Evolutionary conservation across 257 asterid species (phyloP).

Genomic region (Ocimum tenuiflorum): DNA sequence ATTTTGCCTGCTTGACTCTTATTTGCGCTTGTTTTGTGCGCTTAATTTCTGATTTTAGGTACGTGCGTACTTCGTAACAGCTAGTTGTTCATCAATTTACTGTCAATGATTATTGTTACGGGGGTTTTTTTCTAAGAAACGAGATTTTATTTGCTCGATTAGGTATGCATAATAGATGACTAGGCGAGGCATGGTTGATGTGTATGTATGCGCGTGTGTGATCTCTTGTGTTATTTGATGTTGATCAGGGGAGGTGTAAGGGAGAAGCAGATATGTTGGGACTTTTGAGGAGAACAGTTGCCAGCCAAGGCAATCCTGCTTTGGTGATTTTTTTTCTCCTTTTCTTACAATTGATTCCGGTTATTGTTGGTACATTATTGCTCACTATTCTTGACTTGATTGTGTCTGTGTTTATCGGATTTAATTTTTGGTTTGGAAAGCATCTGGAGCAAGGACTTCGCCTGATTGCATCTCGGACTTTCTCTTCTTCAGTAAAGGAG

Average conservation of each 20-base stretch:
- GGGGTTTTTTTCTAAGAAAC: conserved; percentile 17
- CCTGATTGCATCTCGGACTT: conserved; percentile 45
- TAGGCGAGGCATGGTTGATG: neutral
- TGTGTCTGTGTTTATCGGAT: neutral
- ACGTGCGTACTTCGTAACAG: neutral
- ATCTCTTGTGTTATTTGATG: conserved; percentile 10
- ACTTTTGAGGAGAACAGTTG: conserved; percentile 33
- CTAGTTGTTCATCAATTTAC: neutral
- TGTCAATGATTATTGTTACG: neutral
- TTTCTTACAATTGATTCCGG: neutral
- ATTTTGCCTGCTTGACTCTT: neutral
- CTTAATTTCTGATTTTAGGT: neutral
- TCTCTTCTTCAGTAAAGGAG: conserved; percentile 63
- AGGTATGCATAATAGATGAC: neutral
- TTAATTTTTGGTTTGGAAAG: conserved; percentile 16
- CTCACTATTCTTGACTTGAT: neutral
- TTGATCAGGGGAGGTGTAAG: conserved; percentile 20
- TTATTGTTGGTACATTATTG: conserved; percentile 1
- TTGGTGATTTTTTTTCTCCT: conserved; percentile 19
- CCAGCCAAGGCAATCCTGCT: conserved; percentile 34
- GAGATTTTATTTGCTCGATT: conserved; percentile 11
- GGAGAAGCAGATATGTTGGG: conserved; percentile 45
- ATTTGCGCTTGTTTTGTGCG: neutral
- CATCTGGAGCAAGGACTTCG: conserved; percentile 44
- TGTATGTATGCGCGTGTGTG: neutral